These are phyloP conservation scores for Thinopyrum elongatum DNA, from an alignment of 176 grass and related monocot species.

Conservation along the genomic window DNA sequence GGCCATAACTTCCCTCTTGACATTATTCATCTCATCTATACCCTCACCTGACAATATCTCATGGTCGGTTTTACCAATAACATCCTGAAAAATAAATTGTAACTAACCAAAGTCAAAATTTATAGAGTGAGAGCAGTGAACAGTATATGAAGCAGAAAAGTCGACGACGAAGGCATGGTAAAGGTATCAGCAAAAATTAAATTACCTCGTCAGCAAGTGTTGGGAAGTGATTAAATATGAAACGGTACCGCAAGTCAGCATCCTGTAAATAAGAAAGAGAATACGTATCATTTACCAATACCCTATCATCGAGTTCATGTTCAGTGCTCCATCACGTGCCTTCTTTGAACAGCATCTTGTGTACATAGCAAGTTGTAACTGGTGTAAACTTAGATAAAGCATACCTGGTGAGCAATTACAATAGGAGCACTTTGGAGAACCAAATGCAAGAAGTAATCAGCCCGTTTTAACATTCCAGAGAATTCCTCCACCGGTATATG, in stretches of 20 bases:
- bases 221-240: conserved; percentile 98
- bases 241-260: conserved; percentile 79
- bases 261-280: conserved; percentile 56
- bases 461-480: conserved; percentile 69
- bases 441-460: conserved; percentile 97
- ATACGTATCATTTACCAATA: conserved; percentile 13
- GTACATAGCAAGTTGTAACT: conserved; percentile 20
- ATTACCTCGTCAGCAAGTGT: conserved; percentile 90
- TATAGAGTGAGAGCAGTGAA: not conserved
- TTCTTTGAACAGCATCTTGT: not conserved
- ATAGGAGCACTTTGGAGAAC: conserved; percentile 91
- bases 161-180: not conserved
- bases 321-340: not conserved
- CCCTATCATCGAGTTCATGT: not conserved
- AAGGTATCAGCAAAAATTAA: not conserved
- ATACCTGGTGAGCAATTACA: conserved; percentile 95
- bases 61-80: conserved; percentile 91
- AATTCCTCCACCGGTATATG: conserved; percentile 82
- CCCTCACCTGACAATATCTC: conserved; percentile 83
- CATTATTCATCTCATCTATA: conserved; percentile 79
- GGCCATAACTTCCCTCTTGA: conserved; percentile 75
- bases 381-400: not conserved
- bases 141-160: conserved; percentile 30
- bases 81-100: conserved; percentile 60
- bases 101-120: conserved; percentile 18